A percentile compares a stretch with the other conserved stretches of the same genome.
Conservation (phyloP, 192 early-diverging fungal genomes). For the Haplosporangium gracile region DNA sequence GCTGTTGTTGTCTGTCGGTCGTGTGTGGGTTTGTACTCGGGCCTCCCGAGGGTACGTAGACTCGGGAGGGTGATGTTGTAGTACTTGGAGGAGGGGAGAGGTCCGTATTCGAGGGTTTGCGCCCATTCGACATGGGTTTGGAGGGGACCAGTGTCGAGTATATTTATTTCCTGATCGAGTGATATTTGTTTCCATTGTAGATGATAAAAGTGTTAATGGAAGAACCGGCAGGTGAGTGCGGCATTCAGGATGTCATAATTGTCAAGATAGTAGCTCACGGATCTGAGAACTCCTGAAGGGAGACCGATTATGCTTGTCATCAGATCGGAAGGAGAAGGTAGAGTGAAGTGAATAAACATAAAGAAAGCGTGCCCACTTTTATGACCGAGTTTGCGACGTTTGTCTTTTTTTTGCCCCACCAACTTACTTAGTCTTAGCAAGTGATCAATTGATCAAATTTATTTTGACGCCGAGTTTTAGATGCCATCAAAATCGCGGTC, state of each 20-base stretch:
- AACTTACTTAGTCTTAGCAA: too few relatives aligned
- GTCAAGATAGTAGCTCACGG: background rate
- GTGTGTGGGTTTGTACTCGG: background rate
- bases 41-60: background rate
- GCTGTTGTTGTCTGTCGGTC: too few relatives aligned
- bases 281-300: background rate
- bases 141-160: background rate
- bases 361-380: background rate
- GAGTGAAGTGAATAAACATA: background rate
- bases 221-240: background rate
- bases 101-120: background rate
- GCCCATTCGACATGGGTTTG: background rate
- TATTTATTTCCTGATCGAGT: background rate
- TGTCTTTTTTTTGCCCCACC: too few relatives aligned
- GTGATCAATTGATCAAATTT: too few relatives aligned
- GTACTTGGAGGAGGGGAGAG: background rate
- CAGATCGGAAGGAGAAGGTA: background rate
- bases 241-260: background rate
- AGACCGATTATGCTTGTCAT: background rate
- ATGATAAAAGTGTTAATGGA: background rate
- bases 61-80: background rate
- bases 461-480: too few relatives aligned
- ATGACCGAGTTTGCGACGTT: background rate
- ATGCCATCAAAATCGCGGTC: too few relatives aligned
- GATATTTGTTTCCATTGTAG: background rate